Evolutionary conservation across 805 yeast genomes (phyloP).

Genomic region (Zygosaccharomyces bisporus): DNA sequence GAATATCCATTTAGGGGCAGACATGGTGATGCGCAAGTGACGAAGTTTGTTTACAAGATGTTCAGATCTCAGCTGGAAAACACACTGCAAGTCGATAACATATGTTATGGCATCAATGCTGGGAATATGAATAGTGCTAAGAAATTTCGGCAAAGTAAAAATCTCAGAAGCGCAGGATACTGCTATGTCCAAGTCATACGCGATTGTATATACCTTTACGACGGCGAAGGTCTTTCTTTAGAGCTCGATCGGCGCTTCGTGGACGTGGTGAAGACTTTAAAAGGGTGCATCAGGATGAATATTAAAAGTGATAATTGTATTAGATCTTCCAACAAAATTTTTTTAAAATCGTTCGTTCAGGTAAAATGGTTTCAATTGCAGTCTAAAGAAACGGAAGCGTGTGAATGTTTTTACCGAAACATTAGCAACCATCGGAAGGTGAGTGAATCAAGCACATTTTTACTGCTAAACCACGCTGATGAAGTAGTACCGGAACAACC

Average conservation of each 20-base stretch:
- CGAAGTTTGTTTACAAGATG: slow-evolving; percentile 15
- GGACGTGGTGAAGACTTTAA: slow-evolving; percentile 12
- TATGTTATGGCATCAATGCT: slow-evolving; percentile 9
- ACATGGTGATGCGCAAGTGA: slow-evolving; percentile 16
- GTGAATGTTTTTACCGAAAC: slow-evolving; percentile 10
- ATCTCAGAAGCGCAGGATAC: background rate
- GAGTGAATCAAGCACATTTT: slow-evolving; percentile 33
- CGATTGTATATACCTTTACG: slow-evolving; percentile 21
- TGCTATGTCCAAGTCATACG: slow-evolving; percentile 16
- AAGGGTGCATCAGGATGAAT: slow-evolving; percentile 15
- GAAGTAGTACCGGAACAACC: slow-evolving; percentile 8
- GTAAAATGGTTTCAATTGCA: slow-evolving; percentile 15
- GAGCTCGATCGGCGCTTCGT: slow-evolving; percentile 17
- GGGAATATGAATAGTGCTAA: slow-evolving; percentile 4
- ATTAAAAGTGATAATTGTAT: slow-evolving; percentile 7
- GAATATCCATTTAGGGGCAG: slow-evolving; percentile 19
- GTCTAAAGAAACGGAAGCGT: background rate
- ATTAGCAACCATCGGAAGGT: slow-evolving; percentile 25
- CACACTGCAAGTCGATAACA: slow-evolving; percentile 3
- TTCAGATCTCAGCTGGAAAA: slow-evolving; percentile 10
- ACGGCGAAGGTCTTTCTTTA: slow-evolving; percentile 15
- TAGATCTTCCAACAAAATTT: slow-evolving; percentile 5
- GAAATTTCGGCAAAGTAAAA: slow-evolving; percentile 1
- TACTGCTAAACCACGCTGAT: slow-evolving; percentile 24
- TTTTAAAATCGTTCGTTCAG: slow-evolving; percentile 7